Conservation (phyloP, 1,139 yeast genomes). For the Torulaspora pretoriensis region DNA sequence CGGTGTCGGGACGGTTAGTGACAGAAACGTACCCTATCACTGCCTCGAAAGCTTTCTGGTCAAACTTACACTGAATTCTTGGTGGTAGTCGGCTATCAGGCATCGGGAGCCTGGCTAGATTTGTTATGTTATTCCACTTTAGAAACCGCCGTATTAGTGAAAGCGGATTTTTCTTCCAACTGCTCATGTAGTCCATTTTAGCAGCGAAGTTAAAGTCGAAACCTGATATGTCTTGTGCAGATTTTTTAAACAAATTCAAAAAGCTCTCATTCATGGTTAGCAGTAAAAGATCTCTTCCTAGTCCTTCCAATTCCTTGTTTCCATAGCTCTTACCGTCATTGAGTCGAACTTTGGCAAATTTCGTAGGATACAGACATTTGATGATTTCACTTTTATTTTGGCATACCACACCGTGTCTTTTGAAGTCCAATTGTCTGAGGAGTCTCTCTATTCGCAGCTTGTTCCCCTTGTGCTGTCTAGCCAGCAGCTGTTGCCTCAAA, state of each 20-base stretch:
- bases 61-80: conserved; percentile 16
- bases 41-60: conserved; percentile 18
- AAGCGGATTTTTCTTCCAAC: conserved; percentile 10
- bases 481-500: conserved; percentile 3
- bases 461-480: conserved; percentile 9
- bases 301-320: conserved; percentile 13
- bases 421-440: conserved; percentile 6
- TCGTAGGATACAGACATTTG: conserved; percentile 22
- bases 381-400: conserved; percentile 13
- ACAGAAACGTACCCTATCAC: conserved; percentile 28
- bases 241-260: conserved; percentile 15
- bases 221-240: conserved; percentile 14
- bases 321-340: conserved; percentile 10
- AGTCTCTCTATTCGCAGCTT: conserved; percentile 8
- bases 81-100: conserved; percentile 17
- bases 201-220: conserved; percentile 16
- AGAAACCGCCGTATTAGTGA: conserved; percentile 15
- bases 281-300: conserved; percentile 13
- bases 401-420: conserved; percentile 10
- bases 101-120: conserved; percentile 19
- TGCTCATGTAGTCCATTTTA: conserved; percentile 17
- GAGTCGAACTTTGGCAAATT: conserved; percentile 10
- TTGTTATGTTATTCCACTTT: conserved; percentile 7
- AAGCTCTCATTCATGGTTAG: conserved; percentile 11
- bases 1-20: conserved; percentile 16